Evolutionary conservation across 169 alveolate genomes (phyloP).

Genomic region (Babesia ovata): DNA sequence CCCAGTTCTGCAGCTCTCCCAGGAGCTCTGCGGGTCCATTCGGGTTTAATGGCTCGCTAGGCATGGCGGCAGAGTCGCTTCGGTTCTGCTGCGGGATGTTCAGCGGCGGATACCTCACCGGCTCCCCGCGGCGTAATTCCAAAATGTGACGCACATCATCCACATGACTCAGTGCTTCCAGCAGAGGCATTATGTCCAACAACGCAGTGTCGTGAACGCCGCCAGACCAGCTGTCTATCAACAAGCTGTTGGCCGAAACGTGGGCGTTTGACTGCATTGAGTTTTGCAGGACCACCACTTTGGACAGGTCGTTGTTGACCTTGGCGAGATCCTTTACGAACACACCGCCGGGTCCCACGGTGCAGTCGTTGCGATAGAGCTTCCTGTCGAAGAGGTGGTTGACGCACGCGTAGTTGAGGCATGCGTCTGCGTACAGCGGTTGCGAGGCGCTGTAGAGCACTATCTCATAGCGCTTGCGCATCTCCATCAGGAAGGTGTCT

Average conservation of each 20-base stretch:
- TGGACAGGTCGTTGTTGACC: slow-evolving; percentile 68
- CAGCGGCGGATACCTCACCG: neutral
- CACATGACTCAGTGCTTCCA: slow-evolving; percentile 69
- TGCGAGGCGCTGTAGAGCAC: slow-evolving; percentile 64
- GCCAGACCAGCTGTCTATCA: slow-evolving; percentile 80
- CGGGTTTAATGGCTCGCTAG: neutral
- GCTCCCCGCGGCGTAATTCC: slow-evolving; percentile 9
- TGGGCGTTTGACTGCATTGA: slow-evolving; percentile 34
- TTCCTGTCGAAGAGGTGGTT: slow-evolving; percentile 71
- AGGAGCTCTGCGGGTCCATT: neutral
- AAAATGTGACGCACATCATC: slow-evolving; percentile 70
- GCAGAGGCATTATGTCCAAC: slow-evolving; percentile 76
- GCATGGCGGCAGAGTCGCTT: neutral
- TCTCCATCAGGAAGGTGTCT: slow-evolving; percentile 65
- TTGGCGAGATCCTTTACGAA: slow-evolving; percentile 61
- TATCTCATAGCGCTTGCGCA: slow-evolving; percentile 67
- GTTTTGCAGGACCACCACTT: slow-evolving; percentile 65
- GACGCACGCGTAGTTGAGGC: slow-evolving; percentile 54
- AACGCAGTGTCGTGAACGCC: slow-evolving; percentile 73
- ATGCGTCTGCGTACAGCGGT: slow-evolving; percentile 68
- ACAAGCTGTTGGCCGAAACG: slow-evolving; percentile 60
- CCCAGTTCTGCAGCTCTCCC: slow-evolving; percentile 19
- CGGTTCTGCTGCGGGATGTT: neutral
- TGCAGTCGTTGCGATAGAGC: slow-evolving; percentile 71
- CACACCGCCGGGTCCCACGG: slow-evolving; percentile 35